Percentiles rank a stretch among this genome's conserved stretches.
Conservation (phyloP, 169 alveolate genomes). For the Cryptosporidium canis region DNA sequence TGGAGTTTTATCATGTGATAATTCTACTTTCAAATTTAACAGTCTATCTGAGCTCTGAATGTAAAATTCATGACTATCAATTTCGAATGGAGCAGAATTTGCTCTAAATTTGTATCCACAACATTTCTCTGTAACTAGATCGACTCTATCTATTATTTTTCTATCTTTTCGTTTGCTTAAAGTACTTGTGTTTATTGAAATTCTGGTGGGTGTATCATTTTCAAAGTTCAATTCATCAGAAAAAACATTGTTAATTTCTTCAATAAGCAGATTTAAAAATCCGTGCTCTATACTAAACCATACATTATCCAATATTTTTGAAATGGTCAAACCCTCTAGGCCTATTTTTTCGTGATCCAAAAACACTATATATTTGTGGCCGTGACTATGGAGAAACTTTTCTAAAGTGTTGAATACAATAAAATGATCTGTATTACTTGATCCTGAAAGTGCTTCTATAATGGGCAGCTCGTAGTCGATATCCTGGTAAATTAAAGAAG, state of each 20-base stretch:
- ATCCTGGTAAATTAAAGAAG: neutral
- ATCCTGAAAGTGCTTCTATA: slow-evolving; percentile 40
- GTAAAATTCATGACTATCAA: neutral
- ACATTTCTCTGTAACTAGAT: no score
- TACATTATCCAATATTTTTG: slow-evolving; percentile 27
- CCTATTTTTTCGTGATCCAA: slow-evolving; percentile 46
- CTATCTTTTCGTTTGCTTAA: no score
- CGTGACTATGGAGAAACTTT: slow-evolving; percentile 14
- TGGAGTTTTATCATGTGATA: neutral
- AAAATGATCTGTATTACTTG: slow-evolving; percentile 28
- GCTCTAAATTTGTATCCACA: no score
- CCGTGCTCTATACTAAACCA: neutral
- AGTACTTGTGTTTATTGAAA: no score
- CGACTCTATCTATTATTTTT: no score
- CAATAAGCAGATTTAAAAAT: neutral
- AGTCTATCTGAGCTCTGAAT: neutral
- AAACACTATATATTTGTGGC: neutral
- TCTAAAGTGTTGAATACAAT: slow-evolving; percentile 10
- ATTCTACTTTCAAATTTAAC: neutral
- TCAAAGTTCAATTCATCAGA: neutral
- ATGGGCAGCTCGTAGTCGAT: neutral
- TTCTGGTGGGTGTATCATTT: neutral
- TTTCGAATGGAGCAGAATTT: no score
- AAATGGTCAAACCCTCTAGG: slow-evolving; percentile 12
- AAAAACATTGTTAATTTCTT: neutral